Evolutionary conservation across 352 stramenopile species (phyloP).

Genomic region (Sclerospora graminicola): DNA sequence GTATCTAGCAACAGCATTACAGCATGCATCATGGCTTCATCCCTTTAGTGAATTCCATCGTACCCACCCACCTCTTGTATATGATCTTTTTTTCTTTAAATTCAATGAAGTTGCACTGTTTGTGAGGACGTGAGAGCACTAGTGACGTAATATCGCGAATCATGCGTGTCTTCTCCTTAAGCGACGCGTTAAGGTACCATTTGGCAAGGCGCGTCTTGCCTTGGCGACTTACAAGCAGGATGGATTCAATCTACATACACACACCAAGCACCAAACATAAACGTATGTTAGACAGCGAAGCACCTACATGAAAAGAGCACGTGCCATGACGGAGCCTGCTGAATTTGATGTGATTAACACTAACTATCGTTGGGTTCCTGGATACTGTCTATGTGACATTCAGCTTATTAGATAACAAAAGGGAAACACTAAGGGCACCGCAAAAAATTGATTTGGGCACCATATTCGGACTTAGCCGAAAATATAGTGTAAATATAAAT

Average conservation of each 20-base stretch:
- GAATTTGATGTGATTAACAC: too few relatives aligned
- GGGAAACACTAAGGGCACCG: too few relatives aligned
- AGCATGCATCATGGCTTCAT: background rate
- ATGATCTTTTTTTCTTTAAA: constrained; percentile 98
- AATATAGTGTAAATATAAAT: too few relatives aligned
- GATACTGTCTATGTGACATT: too few relatives aligned
- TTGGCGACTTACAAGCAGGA: constrained; percentile 87
- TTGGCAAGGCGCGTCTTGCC: constrained; percentile 88
- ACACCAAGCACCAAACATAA: background rate
- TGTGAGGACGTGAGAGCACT: constrained; percentile 74
- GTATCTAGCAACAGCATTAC: constrained; percentile 50
- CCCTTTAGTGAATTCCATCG: background rate
- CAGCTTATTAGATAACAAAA: too few relatives aligned
- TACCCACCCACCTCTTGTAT: constrained; percentile 83
- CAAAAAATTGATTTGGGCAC: too few relatives aligned
- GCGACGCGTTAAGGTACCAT: constrained; percentile 77
- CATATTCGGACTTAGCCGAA: too few relatives aligned
- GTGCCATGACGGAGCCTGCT: too few relatives aligned
- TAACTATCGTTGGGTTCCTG: too few relatives aligned
- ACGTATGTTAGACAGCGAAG: constrained; percentile 1
- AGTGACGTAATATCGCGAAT: constrained; percentile 84
- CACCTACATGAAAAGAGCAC: background rate
- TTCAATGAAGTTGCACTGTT: constrained; percentile 94
- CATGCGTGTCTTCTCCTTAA: constrained; percentile 82
- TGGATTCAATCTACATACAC: constrained; percentile 67